These are phyloP conservation scores for Alternaria ethzedia DNA, from an alignment of 2,329 filamentous ascomycete species.

Conservation along the genomic window DNA sequence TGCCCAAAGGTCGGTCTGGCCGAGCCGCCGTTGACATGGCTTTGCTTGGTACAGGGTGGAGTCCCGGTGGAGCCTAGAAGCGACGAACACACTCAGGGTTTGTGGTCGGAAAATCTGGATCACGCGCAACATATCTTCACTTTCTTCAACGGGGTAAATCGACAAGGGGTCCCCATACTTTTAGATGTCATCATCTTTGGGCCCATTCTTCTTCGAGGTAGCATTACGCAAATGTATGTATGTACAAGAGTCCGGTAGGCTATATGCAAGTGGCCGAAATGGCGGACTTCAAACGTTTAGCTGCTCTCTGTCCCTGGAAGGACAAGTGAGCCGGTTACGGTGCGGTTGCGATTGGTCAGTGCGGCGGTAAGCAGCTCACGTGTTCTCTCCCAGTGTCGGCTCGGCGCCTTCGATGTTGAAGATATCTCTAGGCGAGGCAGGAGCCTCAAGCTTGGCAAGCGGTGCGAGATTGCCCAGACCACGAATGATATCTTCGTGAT, in stretches of 20 bases:
- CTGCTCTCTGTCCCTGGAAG: neutral
- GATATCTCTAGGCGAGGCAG: conserved; percentile 10
- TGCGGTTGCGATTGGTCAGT: neutral
- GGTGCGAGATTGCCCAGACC: conserved; percentile 40
- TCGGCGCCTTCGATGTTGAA: conserved; percentile 10
- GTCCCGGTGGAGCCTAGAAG: conserved; percentile 17
- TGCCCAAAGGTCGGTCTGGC: conserved; percentile 12
- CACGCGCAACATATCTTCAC: conserved; percentile 4
- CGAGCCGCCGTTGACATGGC: neutral
- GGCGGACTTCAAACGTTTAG: conserved; percentile 7
- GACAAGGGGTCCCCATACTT: neutral
- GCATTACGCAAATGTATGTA: conserved; percentile 1
- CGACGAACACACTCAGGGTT: conserved; percentile 25
- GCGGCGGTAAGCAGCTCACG: neutral
- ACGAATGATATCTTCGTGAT: conserved; percentile 40
- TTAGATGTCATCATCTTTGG: neutral
- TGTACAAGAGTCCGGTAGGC: conserved; percentile 15
- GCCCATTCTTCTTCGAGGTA: neutral
- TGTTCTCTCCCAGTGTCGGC: neutral
- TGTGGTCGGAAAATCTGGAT: conserved; percentile 3
- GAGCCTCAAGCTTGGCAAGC: conserved; percentile 42
- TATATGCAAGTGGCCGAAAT: conserved; percentile 29
- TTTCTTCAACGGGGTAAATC: neutral
- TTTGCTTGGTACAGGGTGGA: conserved; percentile 14
- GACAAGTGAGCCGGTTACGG: neutral